Evolutionary conservation across 306 rosid genomes (phyloP).

Genomic region (Gastrolobium bilobum): DNA sequence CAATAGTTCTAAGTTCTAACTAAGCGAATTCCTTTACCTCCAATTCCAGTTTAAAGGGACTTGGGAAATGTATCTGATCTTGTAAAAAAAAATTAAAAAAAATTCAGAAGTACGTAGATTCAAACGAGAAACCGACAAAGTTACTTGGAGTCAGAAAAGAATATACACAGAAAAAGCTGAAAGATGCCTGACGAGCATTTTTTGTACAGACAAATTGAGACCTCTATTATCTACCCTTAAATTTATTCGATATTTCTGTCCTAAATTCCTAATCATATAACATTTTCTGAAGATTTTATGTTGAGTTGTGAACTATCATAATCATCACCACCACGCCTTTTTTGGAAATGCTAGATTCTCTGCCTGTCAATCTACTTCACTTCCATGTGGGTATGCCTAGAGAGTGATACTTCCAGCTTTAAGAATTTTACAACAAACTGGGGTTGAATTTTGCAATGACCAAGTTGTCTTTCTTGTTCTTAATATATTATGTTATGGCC

Average conservation of each 20-base stretch:
- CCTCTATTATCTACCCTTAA: conserved; percentile 42
- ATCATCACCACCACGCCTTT: conserved; percentile 42
- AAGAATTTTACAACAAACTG: background rate
- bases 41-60: background rate
- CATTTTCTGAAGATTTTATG: background rate
- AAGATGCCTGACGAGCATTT: conserved; percentile 47
- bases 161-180: conserved; percentile 54
- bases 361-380: background rate
- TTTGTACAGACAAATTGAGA: conserved; percentile 30
- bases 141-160: conserved; percentile 45
- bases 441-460: conserved; percentile 4
- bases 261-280: background rate
- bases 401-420: background rate
- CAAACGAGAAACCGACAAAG: conserved; percentile 52
- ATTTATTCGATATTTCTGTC: background rate
- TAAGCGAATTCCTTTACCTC: background rate
- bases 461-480: background rate
- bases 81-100: background rate
- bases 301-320: conserved; percentile 25
- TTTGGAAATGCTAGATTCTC: conserved; percentile 43
- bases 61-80: background rate
- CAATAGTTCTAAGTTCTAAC: background rate
- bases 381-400: background rate
- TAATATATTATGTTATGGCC: background rate
- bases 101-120: conserved; percentile 6